A percentile compares a stretch with the other conserved stretches of the same genome.
These are phyloP conservation scores for Albatrellus sp. DNA, from an alignment of 1,284 basidiomycete genomes.

Conservation along the genomic window DNA sequence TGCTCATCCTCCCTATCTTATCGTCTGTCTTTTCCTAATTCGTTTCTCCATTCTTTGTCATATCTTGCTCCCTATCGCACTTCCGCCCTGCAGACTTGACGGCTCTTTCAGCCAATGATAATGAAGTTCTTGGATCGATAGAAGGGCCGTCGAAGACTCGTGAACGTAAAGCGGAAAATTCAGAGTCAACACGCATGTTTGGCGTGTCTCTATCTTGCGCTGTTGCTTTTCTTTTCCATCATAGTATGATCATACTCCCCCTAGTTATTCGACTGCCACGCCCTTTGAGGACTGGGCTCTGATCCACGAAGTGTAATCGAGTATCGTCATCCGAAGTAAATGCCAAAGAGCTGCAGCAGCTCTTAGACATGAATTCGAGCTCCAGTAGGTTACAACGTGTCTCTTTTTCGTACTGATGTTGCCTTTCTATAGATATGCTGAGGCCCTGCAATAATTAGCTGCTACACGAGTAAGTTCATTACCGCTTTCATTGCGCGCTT, in stretches of 20 bases:
- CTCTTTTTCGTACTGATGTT: neutral
- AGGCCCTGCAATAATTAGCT: slow-evolving; percentile 56
- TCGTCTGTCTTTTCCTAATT: no score
- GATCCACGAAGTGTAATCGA: slow-evolving; percentile 65
- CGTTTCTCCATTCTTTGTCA: no score
- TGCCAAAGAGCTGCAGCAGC: slow-evolving; percentile 67
- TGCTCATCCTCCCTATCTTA: no score
- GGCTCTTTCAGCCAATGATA: no score
- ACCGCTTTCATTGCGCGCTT: slow-evolving; percentile 5
- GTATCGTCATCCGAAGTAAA: slow-evolving; percentile 51
- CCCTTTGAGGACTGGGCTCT: slow-evolving; percentile 69
- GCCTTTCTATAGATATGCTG: slow-evolving; percentile 39
- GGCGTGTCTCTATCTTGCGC: slow-evolving; percentile 26
- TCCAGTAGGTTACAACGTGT: slow-evolving; percentile 32
- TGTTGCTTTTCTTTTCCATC: neutral
- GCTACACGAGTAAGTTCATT: slow-evolving; percentile 47
- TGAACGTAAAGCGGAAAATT: slow-evolving; percentile 12
- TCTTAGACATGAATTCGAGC: slow-evolving; percentile 65
- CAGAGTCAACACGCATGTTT: slow-evolving; percentile 33
- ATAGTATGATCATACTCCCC: neutral
- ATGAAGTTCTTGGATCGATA: slow-evolving; percentile 17
- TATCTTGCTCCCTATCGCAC: no score
- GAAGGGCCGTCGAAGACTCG: slow-evolving; percentile 13
- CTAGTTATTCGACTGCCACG: slow-evolving; percentile 64
- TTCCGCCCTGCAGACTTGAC: no score